These are phyloP conservation scores for Oryza punctata DNA, from an alignment of 176 grass and related monocot genomes.

Conservation along the genomic window DNA sequence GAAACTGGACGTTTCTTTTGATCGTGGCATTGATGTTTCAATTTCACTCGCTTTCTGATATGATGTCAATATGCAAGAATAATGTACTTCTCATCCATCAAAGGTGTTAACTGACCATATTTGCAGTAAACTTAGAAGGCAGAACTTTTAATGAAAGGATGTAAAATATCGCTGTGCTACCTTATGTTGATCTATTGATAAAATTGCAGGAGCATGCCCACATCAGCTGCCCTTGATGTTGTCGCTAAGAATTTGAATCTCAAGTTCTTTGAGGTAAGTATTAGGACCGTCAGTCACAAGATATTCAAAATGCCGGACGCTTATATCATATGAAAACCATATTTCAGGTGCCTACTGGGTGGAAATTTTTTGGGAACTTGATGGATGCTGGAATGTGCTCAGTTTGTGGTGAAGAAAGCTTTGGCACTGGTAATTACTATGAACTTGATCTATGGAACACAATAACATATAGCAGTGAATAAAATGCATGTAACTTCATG, in stretches of 20 bases:
- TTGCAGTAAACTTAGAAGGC: background rate
- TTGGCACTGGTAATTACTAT: slow-evolving; percentile 84
- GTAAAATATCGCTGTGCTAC: background rate
- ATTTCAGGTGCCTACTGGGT: slow-evolving; percentile 94
- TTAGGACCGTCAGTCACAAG: background rate
- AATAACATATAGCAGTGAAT: background rate
- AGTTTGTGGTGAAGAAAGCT: slow-evolving; percentile 99
- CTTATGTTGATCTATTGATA: slow-evolving; percentile 37
- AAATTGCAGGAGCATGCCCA: slow-evolving; percentile 96
- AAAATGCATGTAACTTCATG: background rate
- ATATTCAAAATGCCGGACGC: background rate
- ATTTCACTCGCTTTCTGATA: background rate
- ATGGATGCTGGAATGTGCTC: slow-evolving; percentile 99
- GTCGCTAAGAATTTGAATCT: slow-evolving; percentile 93
- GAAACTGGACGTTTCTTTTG: slow-evolving; percentile 18
- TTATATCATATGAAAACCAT: slow-evolving; percentile 34
- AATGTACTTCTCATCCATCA: background rate
- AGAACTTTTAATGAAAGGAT: background rate
- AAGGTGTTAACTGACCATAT: background rate
- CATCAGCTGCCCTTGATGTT: slow-evolving; percentile 98
- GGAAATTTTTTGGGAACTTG: slow-evolving; percentile 99
- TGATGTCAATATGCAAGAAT: background rate
- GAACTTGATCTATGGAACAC: background rate
- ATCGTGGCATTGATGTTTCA: background rate
- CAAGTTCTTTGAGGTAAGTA: slow-evolving; percentile 96